These are phyloP conservation scores for Geosmithia putterillii DNA, from an alignment of 2,329 filamentous ascomycete species.

Conservation along the genomic window DNA sequence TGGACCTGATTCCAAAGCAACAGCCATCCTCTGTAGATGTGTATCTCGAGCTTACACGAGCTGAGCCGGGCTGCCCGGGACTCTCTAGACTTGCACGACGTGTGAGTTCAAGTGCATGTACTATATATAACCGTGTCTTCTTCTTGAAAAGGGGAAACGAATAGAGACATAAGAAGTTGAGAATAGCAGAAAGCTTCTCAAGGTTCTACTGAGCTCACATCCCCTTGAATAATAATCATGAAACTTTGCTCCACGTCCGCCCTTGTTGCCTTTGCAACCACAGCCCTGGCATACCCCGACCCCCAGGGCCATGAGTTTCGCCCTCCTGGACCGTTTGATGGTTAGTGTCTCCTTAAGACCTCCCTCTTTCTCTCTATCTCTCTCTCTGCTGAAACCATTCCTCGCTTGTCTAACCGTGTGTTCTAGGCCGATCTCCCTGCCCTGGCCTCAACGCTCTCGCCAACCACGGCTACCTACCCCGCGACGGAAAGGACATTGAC, in stretches of 20 bases:
- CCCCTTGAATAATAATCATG: not conserved
- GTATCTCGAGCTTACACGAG: too few species aligned
- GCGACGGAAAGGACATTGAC: constrained; percentile 5
- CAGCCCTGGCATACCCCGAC: not conserved
- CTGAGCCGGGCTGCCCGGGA: too few species aligned
- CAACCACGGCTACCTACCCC: constrained; percentile 22
- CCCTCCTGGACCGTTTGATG: not conserved
- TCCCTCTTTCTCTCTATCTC: too few species aligned
- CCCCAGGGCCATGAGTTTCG: not conserved
- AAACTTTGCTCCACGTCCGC: not conserved
- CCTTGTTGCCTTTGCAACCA: not conserved
- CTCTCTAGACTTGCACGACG: too few species aligned
- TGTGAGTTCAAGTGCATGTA: not conserved
- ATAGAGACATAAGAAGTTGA: not conserved
- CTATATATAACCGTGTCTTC: not conserved
- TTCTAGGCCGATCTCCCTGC: constrained; percentile 9
- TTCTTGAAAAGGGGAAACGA: not conserved
- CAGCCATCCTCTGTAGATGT: too few species aligned
- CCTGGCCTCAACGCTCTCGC: constrained; percentile 23
- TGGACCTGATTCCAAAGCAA: too few species aligned
- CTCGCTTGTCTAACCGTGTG: too few species aligned
- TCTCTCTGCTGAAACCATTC: too few species aligned
- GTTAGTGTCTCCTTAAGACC: not conserved
- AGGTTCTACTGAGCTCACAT: not conserved
- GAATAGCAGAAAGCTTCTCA: too few species aligned